Base-by-base conservation (phyloP, 2,329 filamentous ascomycete genomes). In the Peltaster fructicola region DNA sequence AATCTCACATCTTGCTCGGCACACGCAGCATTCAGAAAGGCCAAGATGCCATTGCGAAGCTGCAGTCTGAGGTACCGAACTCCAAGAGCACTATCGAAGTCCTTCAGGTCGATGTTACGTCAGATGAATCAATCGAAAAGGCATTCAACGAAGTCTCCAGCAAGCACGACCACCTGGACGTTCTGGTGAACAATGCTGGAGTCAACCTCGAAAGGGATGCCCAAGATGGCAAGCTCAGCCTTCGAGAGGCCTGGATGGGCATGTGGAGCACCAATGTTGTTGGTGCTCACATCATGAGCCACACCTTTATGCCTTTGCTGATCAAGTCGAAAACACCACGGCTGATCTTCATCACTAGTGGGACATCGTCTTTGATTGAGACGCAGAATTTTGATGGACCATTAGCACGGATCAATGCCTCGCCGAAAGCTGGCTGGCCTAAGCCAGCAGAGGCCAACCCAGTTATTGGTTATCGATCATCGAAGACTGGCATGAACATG, bases 171-270 rank as follows among this genome's bases (percentile, higher is more conserved):
- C 51, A 43, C 8, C 18, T 72, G 3, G 65, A 72, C 24, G 44
- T 51, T 2, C 51, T 72, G 1, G 42, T 72, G 30, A 70, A 70
- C 45, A 71, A 72, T 26, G 67, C 60, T 0, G 65, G 60, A 14
- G 54, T 46, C 15, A 39, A 39, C n/a, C 58, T 59, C 34, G 63
- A 68, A 30, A 13, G 12, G 3, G 32, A 52, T 4, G 39, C 50
- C 27, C 24, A 30, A 4, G 12, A 30, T 8, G 40, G 43, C 14
- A 32, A 44, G 7, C 31, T 45, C 10, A 40, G 34, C 3, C 36
- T 49, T n/a, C 49, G 53, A 22, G 45, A 49, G 27, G 44, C 38
- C 17, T 56, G 44, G 38, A 40, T 52, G 23, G 39, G 37, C 19
- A 26, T 42, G 7, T 55, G 51, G 44, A 41, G 48, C 21, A 33